Conservation (phyloP, 176 grass and related monocot genomes). For the Ampelocalamus luodianensis region DNA sequence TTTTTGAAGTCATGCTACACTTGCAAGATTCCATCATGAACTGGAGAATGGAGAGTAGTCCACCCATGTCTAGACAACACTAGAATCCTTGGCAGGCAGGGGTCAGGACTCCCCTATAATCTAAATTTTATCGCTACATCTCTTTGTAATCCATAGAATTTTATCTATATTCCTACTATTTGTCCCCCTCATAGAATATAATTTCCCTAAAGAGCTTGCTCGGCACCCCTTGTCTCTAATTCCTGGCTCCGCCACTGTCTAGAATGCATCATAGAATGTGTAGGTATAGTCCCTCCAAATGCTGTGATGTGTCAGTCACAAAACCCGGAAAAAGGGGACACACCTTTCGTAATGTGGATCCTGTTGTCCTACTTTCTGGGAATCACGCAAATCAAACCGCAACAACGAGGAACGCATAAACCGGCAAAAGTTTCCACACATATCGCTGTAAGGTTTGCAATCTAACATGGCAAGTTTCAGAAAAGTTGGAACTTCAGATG, state of each 20-base stretch:
- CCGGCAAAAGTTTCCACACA: too few species aligned
- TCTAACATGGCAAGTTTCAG: neutral
- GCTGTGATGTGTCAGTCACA: neutral
- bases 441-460: neutral
- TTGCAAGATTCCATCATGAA: neutral
- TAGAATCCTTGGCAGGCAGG: too few species aligned
- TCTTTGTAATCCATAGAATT: too few species aligned
- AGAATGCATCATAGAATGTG: too few species aligned
- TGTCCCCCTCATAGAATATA: too few species aligned
- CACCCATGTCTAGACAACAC: neutral
- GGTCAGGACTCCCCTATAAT: too few species aligned
- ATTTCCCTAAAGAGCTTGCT: too few species aligned
- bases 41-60: neutral
- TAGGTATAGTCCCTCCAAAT: neutral
- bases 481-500: neutral
- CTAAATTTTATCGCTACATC: too few species aligned
- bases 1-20: neutral
- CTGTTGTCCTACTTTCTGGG: neutral
- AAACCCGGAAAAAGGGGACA: slow-evolving; percentile 10
- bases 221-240: too few species aligned
- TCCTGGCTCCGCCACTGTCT: too few species aligned
- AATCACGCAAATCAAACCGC: neutral
- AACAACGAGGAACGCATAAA: neutral
- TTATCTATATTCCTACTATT: too few species aligned
- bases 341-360: neutral